These are phyloP conservation scores for Grosmannia penicillata DNA, from an alignment of 2,329 filamentous ascomycete genomes.

Conservation along the genomic window DNA sequence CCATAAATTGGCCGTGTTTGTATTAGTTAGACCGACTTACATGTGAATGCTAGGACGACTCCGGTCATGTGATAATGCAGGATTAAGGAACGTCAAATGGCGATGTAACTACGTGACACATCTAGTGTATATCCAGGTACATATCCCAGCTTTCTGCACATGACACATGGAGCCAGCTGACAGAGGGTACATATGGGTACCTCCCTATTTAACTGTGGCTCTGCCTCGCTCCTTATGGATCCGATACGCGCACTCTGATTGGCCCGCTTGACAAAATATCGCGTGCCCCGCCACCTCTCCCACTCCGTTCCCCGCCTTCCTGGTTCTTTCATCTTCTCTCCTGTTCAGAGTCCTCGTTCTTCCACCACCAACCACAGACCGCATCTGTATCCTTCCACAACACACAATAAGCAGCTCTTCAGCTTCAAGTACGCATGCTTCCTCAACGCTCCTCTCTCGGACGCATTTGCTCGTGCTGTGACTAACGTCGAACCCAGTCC, in stretches of 20 bases:
- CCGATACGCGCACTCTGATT: constrained; percentile 1
- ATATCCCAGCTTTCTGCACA: too few species aligned
- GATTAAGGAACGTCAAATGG: too few species aligned
- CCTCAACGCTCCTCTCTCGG: not conserved
- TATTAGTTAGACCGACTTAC: too few species aligned
- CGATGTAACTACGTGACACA: too few species aligned
- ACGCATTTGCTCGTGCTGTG: not conserved
- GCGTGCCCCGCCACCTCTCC: constrained; percentile 12
- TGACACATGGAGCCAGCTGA: too few species aligned
- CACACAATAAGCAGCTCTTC: not conserved
- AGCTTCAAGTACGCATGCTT: not conserved
- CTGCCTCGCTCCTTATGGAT: constrained; percentile 1
- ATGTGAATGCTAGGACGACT: too few species aligned
- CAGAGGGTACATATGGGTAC: not conserved
- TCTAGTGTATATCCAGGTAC: too few species aligned
- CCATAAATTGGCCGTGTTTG: too few species aligned
- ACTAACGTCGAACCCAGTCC: not conserved
- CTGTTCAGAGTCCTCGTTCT: not conserved
- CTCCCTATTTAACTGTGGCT: not conserved
- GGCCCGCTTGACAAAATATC: constrained; percentile 1
- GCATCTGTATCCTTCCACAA: constrained; percentile 1
- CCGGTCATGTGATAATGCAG: too few species aligned
- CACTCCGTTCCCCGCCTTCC: constrained; percentile 7
- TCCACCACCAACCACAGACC: constrained; percentile 2
- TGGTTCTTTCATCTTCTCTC: constrained; percentile 4